phyloP scores from a whole-genome alignment of 1,139 yeast genomes.

The Saccharomyces hybrid region DNA sequence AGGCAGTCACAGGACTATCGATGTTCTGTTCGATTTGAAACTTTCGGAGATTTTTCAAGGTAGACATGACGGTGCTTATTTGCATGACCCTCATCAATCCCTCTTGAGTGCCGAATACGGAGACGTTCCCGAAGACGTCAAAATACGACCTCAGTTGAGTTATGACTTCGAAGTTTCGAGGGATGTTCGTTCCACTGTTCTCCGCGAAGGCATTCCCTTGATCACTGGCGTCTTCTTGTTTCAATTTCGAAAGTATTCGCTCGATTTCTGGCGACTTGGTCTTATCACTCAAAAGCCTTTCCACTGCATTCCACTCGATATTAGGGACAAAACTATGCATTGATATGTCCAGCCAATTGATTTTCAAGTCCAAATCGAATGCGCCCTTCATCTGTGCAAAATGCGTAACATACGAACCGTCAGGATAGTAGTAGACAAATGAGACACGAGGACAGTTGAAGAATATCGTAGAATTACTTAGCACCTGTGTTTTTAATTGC shows the following conservation, averaged over 20 bases:
- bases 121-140: too few species aligned
- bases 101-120: too few species aligned
- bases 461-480: conserved; percentile 58
- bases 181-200: too few species aligned
- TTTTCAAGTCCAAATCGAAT: conserved; percentile 52
- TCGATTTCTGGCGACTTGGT: conserved; percentile 17
- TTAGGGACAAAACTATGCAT: conserved; percentile 41
- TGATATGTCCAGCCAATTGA: conserved; percentile 66
- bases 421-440: conserved; percentile 50
- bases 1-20: too few species aligned
- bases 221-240: conserved; percentile 1
- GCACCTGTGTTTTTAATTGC: conserved; percentile 57
- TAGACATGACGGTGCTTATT: too few species aligned
- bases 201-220: too few species aligned
- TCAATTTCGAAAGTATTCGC: conserved; percentile 3
- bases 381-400: conserved; percentile 53
- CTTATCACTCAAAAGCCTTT: conserved; percentile 27
- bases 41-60: too few species aligned
- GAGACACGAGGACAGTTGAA: conserved; percentile 53
- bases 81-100: too few species aligned
- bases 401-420: conserved; percentile 62
- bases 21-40: too few species aligned
- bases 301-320: conserved; percentile 39
- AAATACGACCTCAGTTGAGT: too few species aligned
- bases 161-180: too few species aligned